Evolutionary conservation across 371 early-diverging fungal species (phyloP), one percentile per base, ranked within the genome.

Genomic region (Apophysomyces ossiformis): DNA sequence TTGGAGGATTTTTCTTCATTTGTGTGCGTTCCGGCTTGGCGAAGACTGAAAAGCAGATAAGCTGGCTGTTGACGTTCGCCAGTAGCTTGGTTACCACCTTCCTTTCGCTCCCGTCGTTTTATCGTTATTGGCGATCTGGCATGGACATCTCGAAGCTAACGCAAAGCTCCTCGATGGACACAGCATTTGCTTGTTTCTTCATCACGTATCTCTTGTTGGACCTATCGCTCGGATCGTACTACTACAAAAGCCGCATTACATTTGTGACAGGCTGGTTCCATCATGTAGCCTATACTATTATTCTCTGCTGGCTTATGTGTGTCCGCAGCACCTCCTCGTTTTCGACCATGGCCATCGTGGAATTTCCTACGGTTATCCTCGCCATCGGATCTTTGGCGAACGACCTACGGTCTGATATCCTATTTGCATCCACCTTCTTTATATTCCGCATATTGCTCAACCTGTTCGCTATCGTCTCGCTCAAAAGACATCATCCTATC

Each of bases 241-340:
- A 79, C 36, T 85, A 85, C 47, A 68, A 74, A 16, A 65, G 58
- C 35, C 76, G 78, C 15, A 71, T 85, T 21, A 76, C 74, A 11
- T 69, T 74, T 3, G 70, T 83, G 61, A 83, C 83, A 57, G 83
- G 82, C 1, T 83, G 82, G 74, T 54, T 79, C 2, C 85, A 85
- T 61, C 85, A 85, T 45, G 65, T 77, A 8, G 71, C 80, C 16
- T 85, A 85, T 58, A 64, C 66, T 4, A 38, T 62, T 13, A 59
- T 69, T 2, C 54, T 75, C 7, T 18, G 56, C 18, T 78, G 67
- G 59, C 65, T 77, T 54, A 45, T 72, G 15, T 37, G 63, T 1
- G 16, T 59, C 11, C 63, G 60, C 7, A 64, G 67, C 26, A 57
- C 71, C 6, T 73, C 73, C 12, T 64, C 75, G 32, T 78, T 78